Evolutionary conservation across 495 filamentous ascomycete genomes (phyloP).

Genomic region (Pyronema domesticum): DNA sequence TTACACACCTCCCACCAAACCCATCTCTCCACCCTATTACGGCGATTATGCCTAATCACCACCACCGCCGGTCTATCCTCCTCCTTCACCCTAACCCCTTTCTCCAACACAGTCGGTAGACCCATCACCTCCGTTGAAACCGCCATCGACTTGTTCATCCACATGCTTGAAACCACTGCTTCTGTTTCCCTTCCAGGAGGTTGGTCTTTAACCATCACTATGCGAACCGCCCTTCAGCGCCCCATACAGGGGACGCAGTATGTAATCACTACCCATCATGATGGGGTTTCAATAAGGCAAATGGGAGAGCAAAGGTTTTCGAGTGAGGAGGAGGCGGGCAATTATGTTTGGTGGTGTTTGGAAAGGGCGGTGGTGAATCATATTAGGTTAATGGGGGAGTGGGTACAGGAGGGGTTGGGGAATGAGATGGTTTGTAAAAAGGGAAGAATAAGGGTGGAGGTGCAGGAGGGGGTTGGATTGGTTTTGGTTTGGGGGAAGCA

Average conservation of each 20-base stretch:
- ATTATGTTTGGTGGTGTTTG: conserved; percentile 22
- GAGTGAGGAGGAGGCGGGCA: conserved; percentile 14
- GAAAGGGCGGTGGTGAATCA: conserved; percentile 23
- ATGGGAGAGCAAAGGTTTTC: conserved; percentile 21
- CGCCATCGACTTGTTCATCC: conserved; percentile 16
- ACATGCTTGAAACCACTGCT: conserved; percentile 17
- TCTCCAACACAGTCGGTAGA: conserved; percentile 12
- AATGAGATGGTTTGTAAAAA: conserved; percentile 22
- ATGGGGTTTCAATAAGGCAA: conserved; percentile 15
- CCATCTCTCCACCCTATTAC: conserved; percentile 28
- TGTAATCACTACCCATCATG: conserved; percentile 18
- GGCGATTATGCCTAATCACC: conserved; percentile 6
- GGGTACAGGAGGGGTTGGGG: conserved; percentile 23
- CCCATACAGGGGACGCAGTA: conserved; percentile 19
- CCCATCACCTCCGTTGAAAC: conserved; percentile 15
- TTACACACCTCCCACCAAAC: conserved; percentile 37
- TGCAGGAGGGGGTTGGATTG: conserved; percentile 13
- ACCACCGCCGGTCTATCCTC: conserved; percentile 16
- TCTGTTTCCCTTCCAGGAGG: conserved; percentile 19
- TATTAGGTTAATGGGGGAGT: conserved; percentile 17
- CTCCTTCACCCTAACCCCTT: conserved; percentile 11
- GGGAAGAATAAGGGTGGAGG: conserved; percentile 14
- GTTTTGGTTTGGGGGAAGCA: conserved; percentile 13
- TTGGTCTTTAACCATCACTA: conserved; percentile 17
- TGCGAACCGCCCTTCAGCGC: conserved; percentile 15